Base-by-base conservation (phyloP, 768 basidiomycete species). In the Pleurotus tuber-regium region DNA sequence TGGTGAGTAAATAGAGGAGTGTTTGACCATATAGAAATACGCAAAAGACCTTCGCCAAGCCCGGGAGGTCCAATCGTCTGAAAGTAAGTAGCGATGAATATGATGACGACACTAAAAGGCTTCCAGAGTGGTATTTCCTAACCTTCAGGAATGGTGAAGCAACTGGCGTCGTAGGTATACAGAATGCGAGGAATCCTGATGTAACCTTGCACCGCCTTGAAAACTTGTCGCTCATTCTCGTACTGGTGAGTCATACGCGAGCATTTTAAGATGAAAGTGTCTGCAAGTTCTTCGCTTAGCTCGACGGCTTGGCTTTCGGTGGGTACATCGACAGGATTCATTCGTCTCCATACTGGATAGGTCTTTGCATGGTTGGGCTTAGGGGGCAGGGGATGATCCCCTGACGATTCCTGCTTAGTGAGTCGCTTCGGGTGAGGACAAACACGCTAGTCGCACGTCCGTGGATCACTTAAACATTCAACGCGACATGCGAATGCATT, bases 391-490 rank as follows among this genome's bases (percentile, higher is more conserved):
- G 10, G n/a, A 19, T 36, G n/a, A 8, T 36, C 35, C 21, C 21
- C 2, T 2, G 21, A 7, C n/a, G n/a, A n/a, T 38, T 38, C 2
- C 6, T 38, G n/a, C 6, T n/a, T 4, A 19, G 2, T 38, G n/a
- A n/a, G 35, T 38, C 35, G n/a, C 2, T 3, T 19, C 21, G 2
- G 35, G 21, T 19, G n/a, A n/a, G n/a, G 35, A 38, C 35, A 38
- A 38, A 38, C n/a, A 50, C 49, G 38, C 49, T 19, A 18, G 49
- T 50, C 4, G 49, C 49, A 19, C 49, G 30, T 11, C 36, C 41
- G 23, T 33, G 49, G 12, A 50, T 26, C 12, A 33, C 36, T 10
- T 4, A 24, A n/a, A 21, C 30, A 26, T 35, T 50, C 36, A 50
- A 50, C 4, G 23, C 35, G 30, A 35, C 35, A 19, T 50, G 29